Evolutionary conservation across 331 rosid genomes (phyloP).

Genomic region (Phaseolus coccineus): DNA sequence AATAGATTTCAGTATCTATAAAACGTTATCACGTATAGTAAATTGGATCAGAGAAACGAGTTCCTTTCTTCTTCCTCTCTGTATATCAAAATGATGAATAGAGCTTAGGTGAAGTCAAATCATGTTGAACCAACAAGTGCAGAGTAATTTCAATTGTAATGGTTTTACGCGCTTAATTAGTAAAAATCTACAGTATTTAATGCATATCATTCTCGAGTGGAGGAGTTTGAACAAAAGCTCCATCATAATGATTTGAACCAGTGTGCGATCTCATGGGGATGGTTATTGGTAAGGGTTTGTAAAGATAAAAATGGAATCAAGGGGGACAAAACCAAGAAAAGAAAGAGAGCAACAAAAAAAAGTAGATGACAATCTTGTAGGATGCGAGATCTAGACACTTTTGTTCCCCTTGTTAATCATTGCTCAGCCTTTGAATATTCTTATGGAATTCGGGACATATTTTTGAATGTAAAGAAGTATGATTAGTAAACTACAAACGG

Average conservation of each 20-base stretch:
- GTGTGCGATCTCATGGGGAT: slow-evolving; percentile 1
- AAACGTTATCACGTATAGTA: background rate
- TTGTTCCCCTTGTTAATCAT: slow-evolving; percentile 23
- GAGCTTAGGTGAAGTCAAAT: slow-evolving; percentile 11
- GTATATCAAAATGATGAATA: background rate
- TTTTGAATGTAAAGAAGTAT: background rate
- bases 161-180: slow-evolving; percentile 26
- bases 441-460: background rate
- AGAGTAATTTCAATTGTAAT: slow-evolving; percentile 41
- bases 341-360: background rate
- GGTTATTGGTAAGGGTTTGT: background rate
- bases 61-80: background rate
- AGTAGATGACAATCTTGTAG: background rate
- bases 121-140: slow-evolving; percentile 10
- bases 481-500: background rate
- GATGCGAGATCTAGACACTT: background rate
- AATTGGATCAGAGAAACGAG: background rate
- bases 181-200: slow-evolving; percentile 23
- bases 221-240: slow-evolving; percentile 16
- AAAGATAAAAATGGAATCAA: slow-evolving; percentile 33
- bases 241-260: slow-evolving; percentile 31
- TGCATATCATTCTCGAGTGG: slow-evolving; percentile 3
- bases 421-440: background rate
- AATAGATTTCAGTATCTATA: background rate
- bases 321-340: slow-evolving; percentile 24